Percentiles rank a stretch among this genome's conserved stretches.
phyloP scores from a whole-genome alignment of 2,329 filamentous ascomycete genomes.

The Monosporascus sp. region DNA sequence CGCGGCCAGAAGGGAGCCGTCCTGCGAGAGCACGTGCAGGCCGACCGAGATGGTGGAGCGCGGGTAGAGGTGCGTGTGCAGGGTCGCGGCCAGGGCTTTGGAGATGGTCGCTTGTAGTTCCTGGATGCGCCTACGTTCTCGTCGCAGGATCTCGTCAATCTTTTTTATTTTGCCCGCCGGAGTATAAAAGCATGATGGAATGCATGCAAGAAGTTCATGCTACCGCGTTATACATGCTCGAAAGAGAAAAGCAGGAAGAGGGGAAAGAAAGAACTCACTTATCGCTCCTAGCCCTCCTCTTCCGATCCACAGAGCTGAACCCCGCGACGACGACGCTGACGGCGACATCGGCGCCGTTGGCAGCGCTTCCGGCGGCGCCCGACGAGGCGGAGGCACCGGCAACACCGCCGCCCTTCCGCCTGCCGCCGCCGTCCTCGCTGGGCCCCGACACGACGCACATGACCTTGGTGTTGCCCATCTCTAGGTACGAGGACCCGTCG shows the following conservation, averaged over 20 bases:
- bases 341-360: constrained; percentile 60
- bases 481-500: constrained; percentile 88
- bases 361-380: constrained; percentile 18
- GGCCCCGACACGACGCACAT: constrained; percentile 90
- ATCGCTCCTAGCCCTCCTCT: constrained; percentile 68
- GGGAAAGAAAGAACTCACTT: constrained; percentile 52
- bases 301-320: constrained; percentile 82
- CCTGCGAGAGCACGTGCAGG: constrained; percentile 82
- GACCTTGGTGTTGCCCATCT: constrained; percentile 96
- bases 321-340: constrained; percentile 83
- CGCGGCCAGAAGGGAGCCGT: constrained; percentile 84
- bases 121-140: constrained; percentile 58
- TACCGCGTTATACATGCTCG: not conserved
- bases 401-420: constrained; percentile 28
- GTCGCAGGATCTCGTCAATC: too few relatives aligned
- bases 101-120: constrained; percentile 78
- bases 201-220: not conserved
- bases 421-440: constrained; percentile 53
- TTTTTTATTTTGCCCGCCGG: too few relatives aligned
- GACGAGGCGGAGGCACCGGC: not conserved
- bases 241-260: constrained; percentile 3
- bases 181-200: too few relatives aligned
- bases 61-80: constrained; percentile 85
- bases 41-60: constrained; percentile 79
- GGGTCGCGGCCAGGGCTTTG: constrained; percentile 67